Evolutionary conservation across 768 basidiomycete genomes (phyloP).

Genomic region (Boletus sensibilis): DNA sequence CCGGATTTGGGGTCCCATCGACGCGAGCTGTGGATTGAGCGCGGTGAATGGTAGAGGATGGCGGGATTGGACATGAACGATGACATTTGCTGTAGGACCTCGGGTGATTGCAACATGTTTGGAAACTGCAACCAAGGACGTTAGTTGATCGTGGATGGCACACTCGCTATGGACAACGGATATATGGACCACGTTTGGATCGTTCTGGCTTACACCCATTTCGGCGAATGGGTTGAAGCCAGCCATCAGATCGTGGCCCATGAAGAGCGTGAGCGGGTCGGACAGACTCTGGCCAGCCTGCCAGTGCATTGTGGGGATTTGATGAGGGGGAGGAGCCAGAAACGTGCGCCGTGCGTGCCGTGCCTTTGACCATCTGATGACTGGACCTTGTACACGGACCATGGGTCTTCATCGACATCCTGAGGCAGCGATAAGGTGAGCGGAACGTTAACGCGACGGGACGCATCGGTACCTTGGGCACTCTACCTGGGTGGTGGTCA

Average conservation of each 20-base stretch:
- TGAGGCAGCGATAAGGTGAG: conserved; percentile 31
- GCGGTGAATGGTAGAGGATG: conserved; percentile 86
- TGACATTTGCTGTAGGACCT: conserved; percentile 88
- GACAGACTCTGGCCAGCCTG: conserved; percentile 87
- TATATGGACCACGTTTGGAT: conserved; percentile 84
- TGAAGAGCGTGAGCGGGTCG: conserved; percentile 79
- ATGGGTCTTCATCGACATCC: conserved; percentile 90
- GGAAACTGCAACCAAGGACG: conserved; percentile 53
- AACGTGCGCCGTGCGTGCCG: conserved; percentile 42
- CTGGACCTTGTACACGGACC: conserved; percentile 87
- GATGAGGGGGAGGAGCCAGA: conserved; percentile 38
- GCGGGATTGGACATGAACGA: conserved; percentile 84
- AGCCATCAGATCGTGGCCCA: conserved; percentile 77
- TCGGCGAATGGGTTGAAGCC: conserved; percentile 91
- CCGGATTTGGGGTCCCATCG: conserved; percentile 79
- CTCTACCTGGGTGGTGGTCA: conserved; percentile 48
- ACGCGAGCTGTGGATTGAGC: conserved; percentile 71
- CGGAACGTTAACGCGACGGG: background rate
- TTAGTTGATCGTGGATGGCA: background rate
- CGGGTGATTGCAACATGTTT: conserved; percentile 79
- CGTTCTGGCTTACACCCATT: conserved; percentile 87
- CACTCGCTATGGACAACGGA: background rate
- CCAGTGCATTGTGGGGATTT: conserved; percentile 79
- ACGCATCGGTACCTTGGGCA: conserved; percentile 56
- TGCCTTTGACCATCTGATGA: conserved; percentile 92